A percentile compares a stretch with the other conserved stretches of the same genome.
Conservation (phyloP, 192 early-diverging fungal species). For the Coemansia sp. region DNA sequence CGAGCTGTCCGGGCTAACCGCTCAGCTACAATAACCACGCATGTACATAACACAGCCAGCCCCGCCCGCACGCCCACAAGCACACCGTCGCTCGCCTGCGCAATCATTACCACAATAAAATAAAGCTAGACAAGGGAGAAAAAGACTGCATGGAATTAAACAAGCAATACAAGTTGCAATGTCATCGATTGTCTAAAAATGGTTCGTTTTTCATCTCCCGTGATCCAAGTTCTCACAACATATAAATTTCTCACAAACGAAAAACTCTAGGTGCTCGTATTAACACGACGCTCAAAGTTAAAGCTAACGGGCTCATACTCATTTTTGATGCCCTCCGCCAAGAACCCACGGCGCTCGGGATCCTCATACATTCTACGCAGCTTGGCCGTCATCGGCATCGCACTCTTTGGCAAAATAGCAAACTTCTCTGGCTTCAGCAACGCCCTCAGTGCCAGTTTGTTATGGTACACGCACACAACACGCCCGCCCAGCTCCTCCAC, state of each 20-base stretch:
- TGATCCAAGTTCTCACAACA: not conserved
- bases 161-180: not conserved
- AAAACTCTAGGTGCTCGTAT: too few species aligned
- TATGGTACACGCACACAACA: conserved; percentile 81
- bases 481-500: conserved; percentile 82
- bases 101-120: not conserved
- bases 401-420: conserved; percentile 65
- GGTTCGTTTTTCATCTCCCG: not conserved
- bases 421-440: conserved; percentile 80
- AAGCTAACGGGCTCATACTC: conserved; percentile 43
- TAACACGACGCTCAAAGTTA: conserved; percentile 30
- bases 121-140: not conserved
- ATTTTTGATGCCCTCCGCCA: conserved; percentile 54
- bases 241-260: too few species aligned
- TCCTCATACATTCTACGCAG: conserved; percentile 66
- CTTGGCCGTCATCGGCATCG: conserved; percentile 64
- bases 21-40: not conserved
- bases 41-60: not conserved
- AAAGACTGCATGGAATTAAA: not conserved
- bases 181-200: not conserved
- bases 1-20: not conserved
- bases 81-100: not conserved
- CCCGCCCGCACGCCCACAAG: not conserved
- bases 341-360: conserved; percentile 70
- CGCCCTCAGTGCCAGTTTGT: conserved; percentile 68